These are phyloP conservation scores for Plasmodium gaboni DNA, from an alignment of 169 alveolate genomes.

Conservation along the genomic window DNA sequence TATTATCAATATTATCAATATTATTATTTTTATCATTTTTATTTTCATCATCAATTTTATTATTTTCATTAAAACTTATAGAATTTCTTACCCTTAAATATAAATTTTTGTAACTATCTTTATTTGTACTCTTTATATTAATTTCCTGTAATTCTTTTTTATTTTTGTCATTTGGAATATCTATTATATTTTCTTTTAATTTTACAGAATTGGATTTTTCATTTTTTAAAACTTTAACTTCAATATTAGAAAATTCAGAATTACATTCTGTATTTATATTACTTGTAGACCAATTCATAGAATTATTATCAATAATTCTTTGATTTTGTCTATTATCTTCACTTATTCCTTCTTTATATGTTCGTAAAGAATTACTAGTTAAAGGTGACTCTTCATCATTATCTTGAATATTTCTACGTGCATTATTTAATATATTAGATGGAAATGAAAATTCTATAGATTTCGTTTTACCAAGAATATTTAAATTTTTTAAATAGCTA, in stretches of 20 bases:
- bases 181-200: slow-evolving; percentile 1
- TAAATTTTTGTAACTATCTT: slow-evolving; percentile 6
- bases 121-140: slow-evolving; percentile 12
- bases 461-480: background rate
- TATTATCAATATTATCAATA: slow-evolving; percentile 2
- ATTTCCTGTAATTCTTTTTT: slow-evolving; percentile 17
- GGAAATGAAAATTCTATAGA: background rate
- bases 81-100: slow-evolving; percentile 9
- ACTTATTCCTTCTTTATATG: slow-evolving; percentile 6
- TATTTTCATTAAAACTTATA: background rate
- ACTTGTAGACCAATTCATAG: slow-evolving; percentile 16
- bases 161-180: background rate
- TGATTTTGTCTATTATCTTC: slow-evolving; percentile 13
- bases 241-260: slow-evolving; percentile 39
- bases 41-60: slow-evolving; percentile 10
- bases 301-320: slow-evolving; percentile 10
- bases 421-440: too few relatives aligned
- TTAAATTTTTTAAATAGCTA: slow-evolving; percentile 38
- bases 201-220: slow-evolving; percentile 9
- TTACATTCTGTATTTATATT: slow-evolving; percentile 27
- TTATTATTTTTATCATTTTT: background rate
- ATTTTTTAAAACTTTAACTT: slow-evolving; percentile 19
- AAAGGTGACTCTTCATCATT: slow-evolving; percentile 1
- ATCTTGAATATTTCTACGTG: background rate
- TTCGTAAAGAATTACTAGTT: background rate